Evolutionary conservation across 169 alveolate genomes (phyloP).

Genomic region (Plasmodium billcollinsi): DNA sequence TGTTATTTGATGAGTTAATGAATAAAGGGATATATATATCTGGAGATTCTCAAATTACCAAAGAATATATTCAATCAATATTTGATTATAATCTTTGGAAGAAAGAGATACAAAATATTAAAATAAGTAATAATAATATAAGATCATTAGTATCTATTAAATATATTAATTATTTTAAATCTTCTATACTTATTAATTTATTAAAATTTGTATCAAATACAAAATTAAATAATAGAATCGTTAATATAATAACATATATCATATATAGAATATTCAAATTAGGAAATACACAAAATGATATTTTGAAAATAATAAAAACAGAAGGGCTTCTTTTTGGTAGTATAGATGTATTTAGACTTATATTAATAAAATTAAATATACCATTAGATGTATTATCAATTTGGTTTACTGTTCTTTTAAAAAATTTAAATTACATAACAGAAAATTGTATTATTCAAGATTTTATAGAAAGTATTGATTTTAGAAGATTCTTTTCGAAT

Average conservation of each 20-base stretch:
- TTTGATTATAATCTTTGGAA: slow-evolving; percentile 51
- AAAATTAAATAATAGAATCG: slow-evolving; percentile 7
- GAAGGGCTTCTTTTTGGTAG: slow-evolving; percentile 54
- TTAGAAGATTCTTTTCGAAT: slow-evolving; percentile 41
- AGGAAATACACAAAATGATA: slow-evolving; percentile 14
- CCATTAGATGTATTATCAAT: slow-evolving; percentile 31
- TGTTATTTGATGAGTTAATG: slow-evolving; percentile 57
- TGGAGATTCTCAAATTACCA: slow-evolving; percentile 69
- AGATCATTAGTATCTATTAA: slow-evolving; percentile 45
- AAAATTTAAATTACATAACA: slow-evolving; percentile 12
- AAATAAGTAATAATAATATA: slow-evolving; percentile 51
- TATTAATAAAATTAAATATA: slow-evolving; percentile 57
- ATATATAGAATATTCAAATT: slow-evolving; percentile 34
- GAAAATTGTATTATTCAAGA: slow-evolving; percentile 39
- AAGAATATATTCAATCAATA: slow-evolving; percentile 62
- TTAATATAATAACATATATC: slow-evolving; percentile 29
- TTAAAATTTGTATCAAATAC: slow-evolving; percentile 35
- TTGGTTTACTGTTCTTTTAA: slow-evolving; percentile 11
- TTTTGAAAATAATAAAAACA: slow-evolving; percentile 24
- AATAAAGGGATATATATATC: slow-evolving; percentile 41
- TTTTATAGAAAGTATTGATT: slow-evolving; percentile 46
- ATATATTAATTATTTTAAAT: slow-evolving; percentile 20
- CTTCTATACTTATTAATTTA: slow-evolving; percentile 35
- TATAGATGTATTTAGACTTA: slow-evolving; percentile 15
- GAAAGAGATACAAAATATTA: slow-evolving; percentile 48